Conservation (phyloP, 345 rosid species). For the Theobroma cacao region DNA sequence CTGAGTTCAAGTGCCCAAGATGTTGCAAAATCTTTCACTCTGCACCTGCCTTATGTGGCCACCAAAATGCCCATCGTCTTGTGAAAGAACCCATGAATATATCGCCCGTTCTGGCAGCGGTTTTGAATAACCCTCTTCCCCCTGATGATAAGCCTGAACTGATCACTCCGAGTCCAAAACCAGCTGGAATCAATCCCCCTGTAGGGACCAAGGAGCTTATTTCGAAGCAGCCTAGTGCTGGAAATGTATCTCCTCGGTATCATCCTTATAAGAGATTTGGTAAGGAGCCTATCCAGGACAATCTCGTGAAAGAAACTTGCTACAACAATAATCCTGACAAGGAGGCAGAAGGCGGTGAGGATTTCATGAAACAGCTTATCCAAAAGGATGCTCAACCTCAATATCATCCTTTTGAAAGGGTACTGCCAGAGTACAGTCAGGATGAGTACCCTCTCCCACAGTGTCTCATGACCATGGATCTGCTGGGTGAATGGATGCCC, state of each 20-base stretch:
- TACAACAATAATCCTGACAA: neutral
- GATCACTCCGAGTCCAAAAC: neutral
- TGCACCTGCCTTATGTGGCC: neutral
- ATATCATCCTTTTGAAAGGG: neutral
- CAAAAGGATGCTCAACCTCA: neutral
- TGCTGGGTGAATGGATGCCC: slow-evolving; percentile 7
- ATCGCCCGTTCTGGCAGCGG: slow-evolving; percentile 1
- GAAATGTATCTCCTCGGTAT: neutral
- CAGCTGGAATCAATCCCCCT: neutral
- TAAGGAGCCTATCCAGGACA: neutral
- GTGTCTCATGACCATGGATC: neutral
- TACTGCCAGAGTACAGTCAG: neutral
- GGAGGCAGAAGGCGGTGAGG: neutral
- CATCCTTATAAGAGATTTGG: neutral
- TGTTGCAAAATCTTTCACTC: neutral
- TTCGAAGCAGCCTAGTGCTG: neutral
- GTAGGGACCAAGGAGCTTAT: neutral
- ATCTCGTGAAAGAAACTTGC: neutral
- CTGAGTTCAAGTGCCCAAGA: neutral
- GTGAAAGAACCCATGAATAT: slow-evolving; percentile 4
- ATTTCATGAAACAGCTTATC: neutral
- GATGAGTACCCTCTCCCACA: neutral
- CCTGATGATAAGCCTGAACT: neutral
- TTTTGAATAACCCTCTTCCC: slow-evolving; percentile 4
- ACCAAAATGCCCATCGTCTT: slow-evolving; percentile 3